Evolutionary conservation across 495 filamentous ascomycete genomes (phyloP), one percentile per base, ranked within the genome.

Genomic region (Podospora comata): DNA sequence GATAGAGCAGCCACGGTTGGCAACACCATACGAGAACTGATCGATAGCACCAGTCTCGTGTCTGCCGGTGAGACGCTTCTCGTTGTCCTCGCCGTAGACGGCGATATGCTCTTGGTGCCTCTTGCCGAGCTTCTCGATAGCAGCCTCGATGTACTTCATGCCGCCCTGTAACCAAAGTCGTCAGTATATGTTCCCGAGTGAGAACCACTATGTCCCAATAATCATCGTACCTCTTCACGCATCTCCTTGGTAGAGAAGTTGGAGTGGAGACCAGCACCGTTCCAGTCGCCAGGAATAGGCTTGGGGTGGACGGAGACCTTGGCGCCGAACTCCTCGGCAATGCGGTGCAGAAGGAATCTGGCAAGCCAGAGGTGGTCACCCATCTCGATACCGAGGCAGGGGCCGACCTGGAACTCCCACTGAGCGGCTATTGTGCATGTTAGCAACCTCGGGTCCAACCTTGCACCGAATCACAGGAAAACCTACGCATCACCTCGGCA

Each of bases 351-450:
- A 58, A 99, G 86, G 88, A 94, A 98, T 70, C 95, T 93, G 70
- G 96, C 92, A 76, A 97, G 85, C 95, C 95, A 99, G 78, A 99
- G 92, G 68, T 97, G 90, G 81, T 99, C 95, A 81, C 95, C 95
- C 89, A 97, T 79, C 78, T 93, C 88, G 78, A 99, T 98, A 60
- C 95, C 95, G 55, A 83, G 76, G 83, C 94, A 97, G 69, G 96
- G 96, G 66, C 96, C 95, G 74, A 99, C 91, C 80, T 99, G 95
- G 90, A 93, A 98, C 82, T 99, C 95, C 95, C 95, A 99, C 81
- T 99, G 95, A 70, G 91, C 94, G 67, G 69, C 68, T 70, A n/a
- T 2, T n/a, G 18, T 2, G 32, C 26, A 19, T 18, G 60, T 70
- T 19, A 70, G 68, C 66, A 48, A 16, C 0, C 5, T 61, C 23